A percentile compares a stretch with the other conserved stretches of the same genome.
phyloP scores from a whole-genome alignment of 2,329 filamentous ascomycete genomes.

The Pseudogymnoascus verrucosus region DNA sequence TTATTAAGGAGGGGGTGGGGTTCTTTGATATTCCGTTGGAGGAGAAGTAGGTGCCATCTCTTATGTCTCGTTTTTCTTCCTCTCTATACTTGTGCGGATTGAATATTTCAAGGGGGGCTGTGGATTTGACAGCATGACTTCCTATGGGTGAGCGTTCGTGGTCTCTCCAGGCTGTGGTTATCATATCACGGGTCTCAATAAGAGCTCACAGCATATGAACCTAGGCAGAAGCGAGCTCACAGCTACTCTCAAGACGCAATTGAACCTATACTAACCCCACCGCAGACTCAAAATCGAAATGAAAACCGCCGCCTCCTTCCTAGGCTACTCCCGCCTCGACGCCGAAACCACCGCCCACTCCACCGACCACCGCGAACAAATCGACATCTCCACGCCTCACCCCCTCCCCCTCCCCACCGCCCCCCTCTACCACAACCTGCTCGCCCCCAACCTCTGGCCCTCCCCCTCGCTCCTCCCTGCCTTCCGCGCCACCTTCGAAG shows the following conservation, averaged over 20 bases:
- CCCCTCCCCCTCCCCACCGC: conserved; percentile 49
- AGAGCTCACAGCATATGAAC: not conserved
- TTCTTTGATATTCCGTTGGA: conserved; percentile 72
- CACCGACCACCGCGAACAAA: conserved; percentile 76
- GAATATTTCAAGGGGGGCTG: not conserved
- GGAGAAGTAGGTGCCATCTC: conserved; percentile 54
- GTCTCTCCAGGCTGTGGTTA: not conserved
- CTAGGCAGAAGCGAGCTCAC: not conserved
- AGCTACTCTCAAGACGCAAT: not conserved
- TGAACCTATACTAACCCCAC: not conserved
- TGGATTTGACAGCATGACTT: not conserved
- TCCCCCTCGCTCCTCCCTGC: conserved; percentile 50
- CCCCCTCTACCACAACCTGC: conserved; percentile 66
- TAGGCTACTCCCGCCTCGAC: conserved; percentile 59
- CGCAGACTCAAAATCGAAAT: conserved; percentile 58
- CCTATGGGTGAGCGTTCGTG: not conserved
- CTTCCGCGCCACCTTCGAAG: conserved; percentile 61
- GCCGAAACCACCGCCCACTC: conserved; percentile 66
- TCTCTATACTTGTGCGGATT: not conserved
- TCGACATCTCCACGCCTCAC: conserved; percentile 78
- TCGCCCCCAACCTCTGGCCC: conserved; percentile 77
- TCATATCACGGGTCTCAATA: conserved; percentile 6
- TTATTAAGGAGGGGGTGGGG: conserved; percentile 57
- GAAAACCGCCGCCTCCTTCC: conserved; percentile 65
- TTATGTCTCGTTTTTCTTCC: conserved; percentile 2